Evolutionary conservation across 139 green algal genomes (phyloP).

Genomic region (Prasinococcaceae sp.): DNA sequence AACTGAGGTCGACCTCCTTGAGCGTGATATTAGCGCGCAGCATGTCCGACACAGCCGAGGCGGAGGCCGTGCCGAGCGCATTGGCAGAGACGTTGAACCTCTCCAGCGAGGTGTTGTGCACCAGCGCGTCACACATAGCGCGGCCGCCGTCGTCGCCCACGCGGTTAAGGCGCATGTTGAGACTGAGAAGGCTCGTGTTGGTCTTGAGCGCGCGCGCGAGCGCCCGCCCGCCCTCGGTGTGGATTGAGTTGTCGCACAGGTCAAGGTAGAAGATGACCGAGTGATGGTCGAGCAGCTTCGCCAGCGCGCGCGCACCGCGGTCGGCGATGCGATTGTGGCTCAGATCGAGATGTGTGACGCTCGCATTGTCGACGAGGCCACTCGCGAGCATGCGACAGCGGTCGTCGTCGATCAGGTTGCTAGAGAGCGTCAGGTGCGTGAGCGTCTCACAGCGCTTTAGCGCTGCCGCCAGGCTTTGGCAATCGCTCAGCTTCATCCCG

Average conservation of each 20-base stretch:
- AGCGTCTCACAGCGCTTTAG: constrained; percentile 36
- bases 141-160: constrained; percentile 52
- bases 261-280: constrained; percentile 42
- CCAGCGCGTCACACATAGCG: constrained; percentile 4
- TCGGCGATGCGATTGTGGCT: constrained; percentile 59
- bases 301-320: constrained; percentile 48
- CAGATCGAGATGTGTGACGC: constrained; percentile 64
- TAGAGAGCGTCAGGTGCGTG: constrained; percentile 42
- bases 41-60: constrained; percentile 26
- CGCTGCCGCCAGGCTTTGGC: constrained; percentile 35
- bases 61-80: constrained; percentile 20
- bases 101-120: constrained; percentile 27
- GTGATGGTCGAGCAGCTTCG: constrained; percentile 49
- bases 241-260: constrained; percentile 53
- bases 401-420: constrained; percentile 62
- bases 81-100: constrained; percentile 49
- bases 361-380: constrained; percentile 62
- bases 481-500: constrained; percentile 65
- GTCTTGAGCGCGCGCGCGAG: constrained; percentile 41
- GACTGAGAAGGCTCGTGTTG: constrained; percentile 29
- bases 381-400: constrained; percentile 42
- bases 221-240: constrained; percentile 51
- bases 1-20: constrained; percentile 37
- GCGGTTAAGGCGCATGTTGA: constrained; percentile 54
- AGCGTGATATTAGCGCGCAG: constrained; percentile 33